phyloP scores from a whole-genome alignment of 2,329 filamentous ascomycete genomes.

The Talaromyces sp. region DNA sequence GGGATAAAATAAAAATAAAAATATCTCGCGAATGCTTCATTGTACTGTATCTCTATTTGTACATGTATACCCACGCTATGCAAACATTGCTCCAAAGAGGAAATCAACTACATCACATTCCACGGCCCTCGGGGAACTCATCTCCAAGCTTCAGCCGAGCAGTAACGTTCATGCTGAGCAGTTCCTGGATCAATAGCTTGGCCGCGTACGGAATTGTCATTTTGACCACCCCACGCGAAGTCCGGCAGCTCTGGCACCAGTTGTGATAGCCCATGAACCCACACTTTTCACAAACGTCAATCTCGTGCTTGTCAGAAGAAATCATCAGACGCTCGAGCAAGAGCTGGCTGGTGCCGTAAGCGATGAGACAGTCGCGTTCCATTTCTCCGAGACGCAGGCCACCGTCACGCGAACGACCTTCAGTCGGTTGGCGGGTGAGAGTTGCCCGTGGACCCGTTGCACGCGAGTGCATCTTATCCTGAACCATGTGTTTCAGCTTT shows the following conservation, averaged over 20 bases:
- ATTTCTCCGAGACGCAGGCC: slow-evolving; percentile 94
- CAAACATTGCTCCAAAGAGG: slow-evolving; percentile 8
- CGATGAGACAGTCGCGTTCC: slow-evolving; percentile 97
- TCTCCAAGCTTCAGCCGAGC: slow-evolving; percentile 86
- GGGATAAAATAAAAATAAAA: neutral
- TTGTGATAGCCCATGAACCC: slow-evolving; percentile 93
- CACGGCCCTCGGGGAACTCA: slow-evolving; percentile 66
- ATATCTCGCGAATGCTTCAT: neutral
- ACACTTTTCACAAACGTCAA: slow-evolving; percentile 91
- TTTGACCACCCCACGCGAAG: slow-evolving; percentile 73
- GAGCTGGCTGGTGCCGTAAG: slow-evolving; percentile 90
- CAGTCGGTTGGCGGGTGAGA: slow-evolving; percentile 89
- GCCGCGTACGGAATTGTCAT: slow-evolving; percentile 98
- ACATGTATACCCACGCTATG: slow-evolving; percentile 11
- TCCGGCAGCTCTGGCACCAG: slow-evolving; percentile 91
- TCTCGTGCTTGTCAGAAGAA: slow-evolving; percentile 80
- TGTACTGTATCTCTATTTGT: neutral
- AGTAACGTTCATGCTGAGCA: slow-evolving; percentile 98
- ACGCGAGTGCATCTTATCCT: slow-evolving; percentile 98
- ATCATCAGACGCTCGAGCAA: slow-evolving; percentile 92
- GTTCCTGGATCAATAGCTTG: slow-evolving; percentile 90
- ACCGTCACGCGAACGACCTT: slow-evolving; percentile 88
- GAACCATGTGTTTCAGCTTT: slow-evolving; percentile 99
- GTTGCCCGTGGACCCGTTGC: slow-evolving; percentile 85
- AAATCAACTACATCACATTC: slow-evolving; percentile 19